Conservation (phyloP, 257 asterid genomes). For the Eustoma russellianum region DNA sequence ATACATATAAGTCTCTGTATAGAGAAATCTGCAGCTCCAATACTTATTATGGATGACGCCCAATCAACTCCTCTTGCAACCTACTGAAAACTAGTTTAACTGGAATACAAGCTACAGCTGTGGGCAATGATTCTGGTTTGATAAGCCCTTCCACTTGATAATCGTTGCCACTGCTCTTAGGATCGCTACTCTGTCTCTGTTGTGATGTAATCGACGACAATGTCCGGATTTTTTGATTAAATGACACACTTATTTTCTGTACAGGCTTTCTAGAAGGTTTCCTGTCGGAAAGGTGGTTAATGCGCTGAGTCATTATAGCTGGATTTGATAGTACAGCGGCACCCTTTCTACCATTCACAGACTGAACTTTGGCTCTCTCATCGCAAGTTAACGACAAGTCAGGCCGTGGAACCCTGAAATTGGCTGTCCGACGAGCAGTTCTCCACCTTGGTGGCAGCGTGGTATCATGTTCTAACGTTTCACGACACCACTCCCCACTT, state of each 20-base stretch:
- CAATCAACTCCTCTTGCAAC: constrained; percentile 72
- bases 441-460: constrained; percentile 74
- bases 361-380: constrained; percentile 23
- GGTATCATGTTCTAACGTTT: constrained; percentile 34
- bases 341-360: constrained; percentile 16
- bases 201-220: constrained; percentile 67
- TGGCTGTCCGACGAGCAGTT: constrained; percentile 93
- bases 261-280: constrained; percentile 39
- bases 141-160: constrained; percentile 35
- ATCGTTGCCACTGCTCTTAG: constrained; percentile 17
- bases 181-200: constrained; percentile 31
- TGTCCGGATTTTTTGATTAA: constrained; percentile 60
- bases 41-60: constrained; percentile 44
- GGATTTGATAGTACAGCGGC: constrained; percentile 16
- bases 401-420: constrained; percentile 76
- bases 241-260: constrained; percentile 38
- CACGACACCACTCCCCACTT: constrained; percentile 35
- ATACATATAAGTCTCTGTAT: constrained; percentile 25
- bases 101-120: constrained; percentile 76
- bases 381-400: constrained; percentile 31
- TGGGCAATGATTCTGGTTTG: constrained; percentile 37
- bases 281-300: constrained; percentile 22
- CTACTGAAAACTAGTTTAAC: constrained; percentile 91
- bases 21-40: constrained; percentile 9
- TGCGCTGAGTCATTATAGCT: constrained; percentile 17